Evolutionary conservation across 2,329 filamentous ascomycete genomes (phyloP), one percentile per base, ranked within the genome.

Genomic region (Penicillium digitatum): DNA sequence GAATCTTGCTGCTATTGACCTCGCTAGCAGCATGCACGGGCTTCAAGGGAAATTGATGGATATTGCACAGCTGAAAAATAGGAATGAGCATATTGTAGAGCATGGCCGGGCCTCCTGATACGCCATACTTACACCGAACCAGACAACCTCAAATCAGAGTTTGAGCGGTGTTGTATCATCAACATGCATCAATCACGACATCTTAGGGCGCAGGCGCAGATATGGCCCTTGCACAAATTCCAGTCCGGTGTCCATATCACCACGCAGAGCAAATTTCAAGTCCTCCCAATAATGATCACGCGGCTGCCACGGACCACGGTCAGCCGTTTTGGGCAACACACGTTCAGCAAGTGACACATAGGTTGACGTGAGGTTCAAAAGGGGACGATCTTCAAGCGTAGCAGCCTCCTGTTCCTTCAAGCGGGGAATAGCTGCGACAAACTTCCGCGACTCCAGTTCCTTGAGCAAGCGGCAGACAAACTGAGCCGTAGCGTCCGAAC

Each of bases 401-500:
- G 51, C 34, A 2, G 51, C 60, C 3, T 64, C 57, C 0, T 48
- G 35, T 5, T 57, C 42, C 38, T 61, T 55, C 46, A 73, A 8
- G 1, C 65, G 63, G 2, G 74, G 73, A 11, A 66, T 63, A 3
- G 62, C 71, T 3, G 65, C 65, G 14, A 63, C 38, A 10, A 61
- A 49, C 38, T 69, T 64, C 1, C 62, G 62, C n/a, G 53, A 52
- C 34, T 70, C 62, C 55, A 76, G 56, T 3, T 63, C 58, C 51
- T 69, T 67, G 24, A 78, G 50, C 27, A 77, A 52, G 2, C 75
- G 70, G 20, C 63, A 65, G 48, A 75, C 59, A n/a, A 76, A 68
- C 3, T 69, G 67, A 4, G 74, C 74, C 1, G 75, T 74, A 3
- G 75, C 72, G 55, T 78, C 76, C 1, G 75, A 73, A 8, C 76